Evolutionary conservation across 495 filamentous ascomycete genomes (phyloP), one percentile per base, ranked within the genome.

Genomic region (Neurospora discreta): DNA sequence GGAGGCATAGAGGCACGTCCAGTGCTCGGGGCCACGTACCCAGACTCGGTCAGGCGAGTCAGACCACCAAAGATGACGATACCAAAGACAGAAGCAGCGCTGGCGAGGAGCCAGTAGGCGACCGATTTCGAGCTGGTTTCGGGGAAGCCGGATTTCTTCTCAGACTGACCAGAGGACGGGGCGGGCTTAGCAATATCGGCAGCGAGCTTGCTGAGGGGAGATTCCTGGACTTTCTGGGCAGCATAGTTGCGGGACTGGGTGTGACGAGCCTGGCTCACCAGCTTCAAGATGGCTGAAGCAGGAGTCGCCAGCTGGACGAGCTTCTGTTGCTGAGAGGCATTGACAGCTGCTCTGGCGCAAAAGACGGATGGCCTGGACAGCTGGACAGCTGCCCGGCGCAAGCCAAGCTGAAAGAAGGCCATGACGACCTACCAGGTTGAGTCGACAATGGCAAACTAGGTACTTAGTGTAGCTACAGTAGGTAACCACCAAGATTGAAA

Each of bases 41-140:
- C 95, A 72, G 95, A 99, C 82, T 99, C 95, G 8, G 95, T 99
- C 69, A 99, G 83, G 69, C 95, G 85, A 36, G 95, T 99, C 70
- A 99, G 84, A 3, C 95, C 95, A 41, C 95, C 95, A 78, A 97
- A 97, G 10, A 99, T 88, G 23, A 98, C 96, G 76, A 99, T 94
- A 73, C 95, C 95, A 81, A 99, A 98, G 36, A 98, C 94, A 79
- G 91, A 92, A 26, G 87, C 92, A 0, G 95, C 94, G 75, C 94
- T 97, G 70, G 90, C 95, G 69, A 99, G 82, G 20, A 99, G 86
- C 93, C 93, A 99, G 84, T 95, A 97, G 68, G 89, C 95, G 65
- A 97, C 94, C 5, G 80, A 73, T 80, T 91, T 94, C 73, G 88
- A 84, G 78, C 85, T 92, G 15, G 87, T 87, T 71, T 91, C 84